Base-by-base conservation (phyloP, 306 rosid species). In the Macrotyloma uniflorum region DNA sequence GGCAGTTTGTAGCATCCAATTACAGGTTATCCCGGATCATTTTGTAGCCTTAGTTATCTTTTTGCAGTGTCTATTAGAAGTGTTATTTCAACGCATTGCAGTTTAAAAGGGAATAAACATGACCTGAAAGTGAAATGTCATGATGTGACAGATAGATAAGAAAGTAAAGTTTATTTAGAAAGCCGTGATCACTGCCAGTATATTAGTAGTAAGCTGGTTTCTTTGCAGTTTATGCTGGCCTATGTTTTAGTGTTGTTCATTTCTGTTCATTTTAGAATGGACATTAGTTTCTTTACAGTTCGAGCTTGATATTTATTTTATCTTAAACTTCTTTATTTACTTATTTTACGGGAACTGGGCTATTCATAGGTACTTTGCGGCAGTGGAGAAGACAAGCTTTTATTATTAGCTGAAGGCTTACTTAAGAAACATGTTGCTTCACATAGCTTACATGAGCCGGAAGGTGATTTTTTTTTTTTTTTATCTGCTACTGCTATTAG, bases 1-100 rank as follows among this genome's bases (percentile, higher is more conserved):
- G 98, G 96, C 99, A 33, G 97, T 91, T 80, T 93, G 99, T 78
- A 96, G 99, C 89, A 93, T 96, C 81, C 96, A 96, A 57, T 89
- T 96, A 87, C 99, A 96, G 99, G 99, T 96, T 88, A 42, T 71
- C 73, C 83, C 22, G 2, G 63, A 73, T 43, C 73, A 23, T 30
- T 51, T 68, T 20, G 50, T 6, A 11, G 6, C 28, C 28, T 53
- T 77, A 8, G 2, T 49, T 61, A 66, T 50, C 18, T 71, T 72
- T n/a, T 67, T 78, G n/a, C 24, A 10, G 43, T 42, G 3, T 67
- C 32, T 40, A 67, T 69, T 24, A 40, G 6, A 20, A 16, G 8
- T 57, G 49, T 69, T 63, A 67, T 77, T 78, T 72, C 0, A 5
- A 28, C 7, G 1, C 23, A 15, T 40, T 59, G 57, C 49, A 68